These are phyloP conservation scores for Sisymbrium irio DNA, from an alignment of 345 rosid species.

Conservation along the genomic window DNA sequence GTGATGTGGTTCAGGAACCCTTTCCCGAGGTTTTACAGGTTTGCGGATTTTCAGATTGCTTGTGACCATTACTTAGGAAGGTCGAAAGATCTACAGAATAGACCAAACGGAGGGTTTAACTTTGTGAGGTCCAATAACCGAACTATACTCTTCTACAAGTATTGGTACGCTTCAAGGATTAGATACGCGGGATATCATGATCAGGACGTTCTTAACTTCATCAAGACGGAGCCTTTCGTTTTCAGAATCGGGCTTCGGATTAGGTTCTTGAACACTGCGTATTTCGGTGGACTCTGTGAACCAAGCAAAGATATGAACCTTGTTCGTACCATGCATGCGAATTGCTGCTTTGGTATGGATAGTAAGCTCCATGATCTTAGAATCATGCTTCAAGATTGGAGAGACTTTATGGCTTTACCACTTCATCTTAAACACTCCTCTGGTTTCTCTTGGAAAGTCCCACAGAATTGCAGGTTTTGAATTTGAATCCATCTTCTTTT, in stretches of 20 bases:
- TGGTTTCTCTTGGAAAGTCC: slow-evolving; percentile 62
- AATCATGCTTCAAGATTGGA: slow-evolving; percentile 86
- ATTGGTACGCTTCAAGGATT: slow-evolving; percentile 68
- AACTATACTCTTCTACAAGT: slow-evolving; percentile 71
- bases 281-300: slow-evolving; percentile 84
- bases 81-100: slow-evolving; percentile 46
- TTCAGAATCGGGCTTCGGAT: slow-evolving; percentile 52
- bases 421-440: slow-evolving; percentile 43
- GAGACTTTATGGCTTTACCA: slow-evolving; percentile 53
- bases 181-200: slow-evolving; percentile 62
- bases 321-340: slow-evolving; percentile 90
- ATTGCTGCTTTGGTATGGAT: slow-evolving; percentile 76
- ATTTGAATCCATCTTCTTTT: not conserved
- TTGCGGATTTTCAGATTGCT: slow-evolving; percentile 80
- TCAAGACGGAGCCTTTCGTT: slow-evolving; percentile 52
- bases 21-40: slow-evolving; percentile 57
- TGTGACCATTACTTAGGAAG: slow-evolving; percentile 70
- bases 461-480: slow-evolving; percentile 74
- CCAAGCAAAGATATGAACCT: slow-evolving; percentile 69
- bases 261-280: slow-evolving; percentile 71
- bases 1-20: slow-evolving; percentile 94
- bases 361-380: slow-evolving; percentile 74
- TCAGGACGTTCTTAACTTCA: slow-evolving; percentile 72
- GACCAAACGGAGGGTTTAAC: slow-evolving; percentile 75
- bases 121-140: slow-evolving; percentile 68